These are phyloP conservation scores for Torulaspora microellipsoides DNA, from an alignment of 805 yeast genomes.

Conservation along the genomic window DNA sequence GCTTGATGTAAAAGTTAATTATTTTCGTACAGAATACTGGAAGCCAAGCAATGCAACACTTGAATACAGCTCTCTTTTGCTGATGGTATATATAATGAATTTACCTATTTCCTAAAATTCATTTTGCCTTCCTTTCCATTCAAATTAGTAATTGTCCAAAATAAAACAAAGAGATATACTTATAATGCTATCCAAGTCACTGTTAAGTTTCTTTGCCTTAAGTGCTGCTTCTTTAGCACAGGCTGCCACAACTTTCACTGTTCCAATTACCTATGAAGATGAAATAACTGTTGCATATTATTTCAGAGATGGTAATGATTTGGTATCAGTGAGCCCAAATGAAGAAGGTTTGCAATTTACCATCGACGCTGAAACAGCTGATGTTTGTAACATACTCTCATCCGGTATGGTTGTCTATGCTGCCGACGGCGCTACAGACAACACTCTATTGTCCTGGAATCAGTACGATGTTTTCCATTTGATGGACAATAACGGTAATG, in stretches of 20 bases:
- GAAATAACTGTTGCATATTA: slow-evolving; percentile 22
- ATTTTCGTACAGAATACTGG: no score
- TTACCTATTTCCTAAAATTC: no score
- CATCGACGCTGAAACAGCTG: slow-evolving; percentile 14
- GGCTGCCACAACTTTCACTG: slow-evolving; percentile 15
- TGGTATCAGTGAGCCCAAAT: slow-evolving; percentile 17
- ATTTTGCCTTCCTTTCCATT: no score
- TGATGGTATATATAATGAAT: no score
- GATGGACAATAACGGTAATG: slow-evolving; percentile 14
- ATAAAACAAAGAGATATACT: neutral
- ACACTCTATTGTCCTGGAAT: slow-evolving; percentile 25
- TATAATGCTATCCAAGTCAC: slow-evolving; percentile 7
- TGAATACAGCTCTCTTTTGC: no score
- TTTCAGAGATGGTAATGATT: slow-evolving; percentile 19
- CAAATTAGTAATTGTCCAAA: no score
- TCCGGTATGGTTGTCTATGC: slow-evolving; percentile 26
- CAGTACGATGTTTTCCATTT: slow-evolving; percentile 25
- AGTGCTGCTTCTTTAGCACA: slow-evolving; percentile 13
- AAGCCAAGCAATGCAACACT: no score
- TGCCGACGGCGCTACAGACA: slow-evolving; percentile 14
- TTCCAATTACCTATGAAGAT: slow-evolving; percentile 18
- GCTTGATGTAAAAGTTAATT: no score
- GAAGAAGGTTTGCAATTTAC: slow-evolving; percentile 20
- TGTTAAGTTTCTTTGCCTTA: slow-evolving; percentile 7
- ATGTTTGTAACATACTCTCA: slow-evolving; percentile 18